These are phyloP conservation scores for Ustilago xerochloae DNA, from an alignment of 1,284 basidiomycete species.

Conservation along the genomic window DNA sequence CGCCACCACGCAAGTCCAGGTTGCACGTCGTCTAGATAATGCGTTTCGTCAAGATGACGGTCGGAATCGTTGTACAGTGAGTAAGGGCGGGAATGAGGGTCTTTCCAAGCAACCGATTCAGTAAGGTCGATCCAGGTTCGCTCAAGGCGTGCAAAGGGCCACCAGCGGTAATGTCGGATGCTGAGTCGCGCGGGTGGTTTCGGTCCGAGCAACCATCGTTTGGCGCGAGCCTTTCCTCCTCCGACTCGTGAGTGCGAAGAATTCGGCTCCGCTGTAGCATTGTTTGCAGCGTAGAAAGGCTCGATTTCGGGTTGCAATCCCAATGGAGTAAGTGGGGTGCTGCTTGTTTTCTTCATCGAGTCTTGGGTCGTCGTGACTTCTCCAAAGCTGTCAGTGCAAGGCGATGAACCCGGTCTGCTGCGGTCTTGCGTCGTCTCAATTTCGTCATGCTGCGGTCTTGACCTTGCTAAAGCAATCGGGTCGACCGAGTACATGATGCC, in stretches of 20 bases:
- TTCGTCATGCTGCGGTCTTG: not conserved
- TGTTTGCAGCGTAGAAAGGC: slow-evolving; percentile 18
- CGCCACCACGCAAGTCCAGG: slow-evolving; percentile 30
- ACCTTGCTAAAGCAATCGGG: slow-evolving; percentile 2
- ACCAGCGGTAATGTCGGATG: slow-evolving; percentile 62
- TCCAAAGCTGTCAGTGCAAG: slow-evolving; percentile 7
- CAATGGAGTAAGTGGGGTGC: slow-evolving; percentile 17
- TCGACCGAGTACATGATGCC: slow-evolving; percentile 24
- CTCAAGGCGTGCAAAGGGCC: slow-evolving; percentile 57
- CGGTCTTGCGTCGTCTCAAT: slow-evolving; percentile 15
- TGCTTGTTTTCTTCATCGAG: slow-evolving; percentile 12
- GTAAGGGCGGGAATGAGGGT: slow-evolving; percentile 7
- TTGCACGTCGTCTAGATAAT: slow-evolving; percentile 3
- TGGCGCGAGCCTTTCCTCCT: not conserved
- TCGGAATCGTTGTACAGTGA: not conserved
- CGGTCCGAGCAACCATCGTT: slow-evolving; percentile 47
- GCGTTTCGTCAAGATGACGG: not conserved
- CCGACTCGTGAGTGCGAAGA: not conserved
- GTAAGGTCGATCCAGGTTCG: slow-evolving; percentile 42
- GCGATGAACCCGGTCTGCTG: slow-evolving; percentile 2
- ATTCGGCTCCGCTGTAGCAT: not conserved
- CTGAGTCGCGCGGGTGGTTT: slow-evolving; percentile 16
- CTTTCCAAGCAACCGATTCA: slow-evolving; percentile 48
- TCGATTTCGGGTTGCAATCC: slow-evolving; percentile 21
- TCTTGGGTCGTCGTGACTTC: slow-evolving; percentile 2